These are phyloP conservation scores for Penicillium simplicissimum DNA, from an alignment of 495 filamentous ascomycete species.

Conservation along the genomic window DNA sequence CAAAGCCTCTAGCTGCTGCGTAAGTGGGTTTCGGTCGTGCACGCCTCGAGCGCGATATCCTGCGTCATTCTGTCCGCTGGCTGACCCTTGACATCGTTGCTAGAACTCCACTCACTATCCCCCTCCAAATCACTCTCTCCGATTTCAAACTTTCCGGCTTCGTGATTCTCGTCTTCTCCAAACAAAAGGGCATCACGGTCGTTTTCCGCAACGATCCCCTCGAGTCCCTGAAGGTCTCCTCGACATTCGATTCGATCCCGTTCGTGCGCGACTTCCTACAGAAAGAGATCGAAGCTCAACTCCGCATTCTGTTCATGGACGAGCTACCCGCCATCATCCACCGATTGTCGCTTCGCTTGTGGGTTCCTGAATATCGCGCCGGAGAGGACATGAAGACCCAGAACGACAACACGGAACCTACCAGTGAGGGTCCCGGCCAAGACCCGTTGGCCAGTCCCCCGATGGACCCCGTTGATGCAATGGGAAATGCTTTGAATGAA, in stretches of 20 bases:
- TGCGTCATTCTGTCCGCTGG: background rate
- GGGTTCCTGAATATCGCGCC: slow-evolving; percentile 81
- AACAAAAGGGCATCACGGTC: slow-evolving; percentile 92
- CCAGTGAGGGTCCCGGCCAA: slow-evolving; percentile 51
- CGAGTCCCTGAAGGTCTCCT: slow-evolving; percentile 96
- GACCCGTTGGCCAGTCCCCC: slow-evolving; percentile 82
- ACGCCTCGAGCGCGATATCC: background rate
- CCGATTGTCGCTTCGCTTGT: slow-evolving; percentile 82
- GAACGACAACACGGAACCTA: slow-evolving; percentile 24
- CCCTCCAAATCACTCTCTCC: slow-evolving; percentile 91
- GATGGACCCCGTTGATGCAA: slow-evolving; percentile 71
- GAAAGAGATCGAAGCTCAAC: slow-evolving; percentile 92
- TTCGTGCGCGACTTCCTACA: slow-evolving; percentile 97
- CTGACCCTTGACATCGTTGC: slow-evolving; percentile 19
- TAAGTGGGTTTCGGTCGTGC: slow-evolving; percentile 38
- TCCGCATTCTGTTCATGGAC: slow-evolving; percentile 93
- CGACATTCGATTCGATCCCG: slow-evolving; percentile 97
- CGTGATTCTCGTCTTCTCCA: slow-evolving; percentile 95
- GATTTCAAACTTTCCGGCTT: slow-evolving; percentile 97
- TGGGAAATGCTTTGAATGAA: slow-evolving; percentile 73
- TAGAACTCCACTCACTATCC: slow-evolving; percentile 84
- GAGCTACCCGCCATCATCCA: slow-evolving; percentile 96
- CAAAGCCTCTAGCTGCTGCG: slow-evolving; percentile 87
- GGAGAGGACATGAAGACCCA: slow-evolving; percentile 53
- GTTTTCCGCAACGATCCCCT: slow-evolving; percentile 98